These are phyloP conservation scores for Grosmannia clavigera DNA, from an alignment of 2,329 filamentous ascomycete genomes.

Conservation along the genomic window DNA sequence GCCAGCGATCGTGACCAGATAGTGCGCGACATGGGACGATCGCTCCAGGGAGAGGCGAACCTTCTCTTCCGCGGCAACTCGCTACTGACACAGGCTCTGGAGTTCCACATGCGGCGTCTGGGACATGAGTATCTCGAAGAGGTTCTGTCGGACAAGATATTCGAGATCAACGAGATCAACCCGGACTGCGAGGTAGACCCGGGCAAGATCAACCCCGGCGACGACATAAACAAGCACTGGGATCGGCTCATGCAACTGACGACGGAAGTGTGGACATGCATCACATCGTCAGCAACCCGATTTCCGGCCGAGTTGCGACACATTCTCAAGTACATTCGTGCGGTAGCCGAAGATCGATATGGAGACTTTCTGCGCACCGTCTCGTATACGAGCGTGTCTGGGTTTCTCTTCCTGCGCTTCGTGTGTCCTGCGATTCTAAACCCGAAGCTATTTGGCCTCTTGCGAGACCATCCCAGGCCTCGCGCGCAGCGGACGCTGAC, in stretches of 20 bases:
- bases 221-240: slow-evolving; percentile 80
- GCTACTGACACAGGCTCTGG: slow-evolving; percentile 80
- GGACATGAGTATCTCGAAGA: slow-evolving; percentile 90
- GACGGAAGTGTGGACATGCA: slow-evolving; percentile 74
- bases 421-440: slow-evolving; percentile 95
- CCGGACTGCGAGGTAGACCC: slow-evolving; percentile 94
- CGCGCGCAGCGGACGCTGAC: slow-evolving; percentile 81
- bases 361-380: slow-evolving; percentile 85
- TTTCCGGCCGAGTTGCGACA: slow-evolving; percentile 72
- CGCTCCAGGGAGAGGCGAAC: slow-evolving; percentile 77
- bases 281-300: slow-evolving; percentile 58
- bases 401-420: slow-evolving; percentile 87
- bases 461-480: slow-evolving; percentile 69
- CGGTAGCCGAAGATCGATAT: slow-evolving; percentile 88
- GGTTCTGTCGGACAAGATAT: slow-evolving; percentile 70
- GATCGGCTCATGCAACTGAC: slow-evolving; percentile 61
- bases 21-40: slow-evolving; percentile 67
- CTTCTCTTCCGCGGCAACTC: slow-evolving; percentile 92
- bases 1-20: slow-evolving; percentile 55
- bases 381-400: slow-evolving; percentile 86
- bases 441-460: slow-evolving; percentile 79
- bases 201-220: slow-evolving; percentile 51
- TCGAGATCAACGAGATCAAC: slow-evolving; percentile 81
- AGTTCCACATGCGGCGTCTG: slow-evolving; percentile 88
- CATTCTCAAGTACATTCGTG: slow-evolving; percentile 81